phyloP scores from a whole-genome alignment of 192 early-diverging fungal species.

The Neocallimastix lanati region DNA sequence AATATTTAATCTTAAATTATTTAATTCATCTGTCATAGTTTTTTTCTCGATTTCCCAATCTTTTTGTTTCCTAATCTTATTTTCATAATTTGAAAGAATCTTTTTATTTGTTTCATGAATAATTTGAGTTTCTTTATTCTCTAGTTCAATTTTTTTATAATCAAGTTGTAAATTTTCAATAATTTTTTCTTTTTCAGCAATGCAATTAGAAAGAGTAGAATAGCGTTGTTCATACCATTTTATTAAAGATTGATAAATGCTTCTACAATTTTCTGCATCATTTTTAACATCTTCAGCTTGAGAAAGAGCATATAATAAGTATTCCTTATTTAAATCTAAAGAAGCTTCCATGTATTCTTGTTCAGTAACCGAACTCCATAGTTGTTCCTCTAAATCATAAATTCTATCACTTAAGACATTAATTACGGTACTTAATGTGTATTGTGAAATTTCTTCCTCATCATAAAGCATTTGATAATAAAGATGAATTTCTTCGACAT shows the following conservation, averaged over 20 bases:
- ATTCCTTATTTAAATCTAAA: not conserved
- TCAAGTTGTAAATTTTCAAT: not conserved
- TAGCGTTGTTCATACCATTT: not conserved
- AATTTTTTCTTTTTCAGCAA: not conserved
- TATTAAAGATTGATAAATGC: not conserved
- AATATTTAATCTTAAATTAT: not conserved
- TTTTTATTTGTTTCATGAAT: not conserved
- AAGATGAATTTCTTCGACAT: not conserved
- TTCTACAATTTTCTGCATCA: not conserved
- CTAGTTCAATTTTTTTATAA: not conserved
- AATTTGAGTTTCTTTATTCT: not conserved
- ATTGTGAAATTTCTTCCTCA: not conserved
- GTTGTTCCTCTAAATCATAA: not conserved
- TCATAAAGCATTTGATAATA: not conserved
- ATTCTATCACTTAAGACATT: not conserved
- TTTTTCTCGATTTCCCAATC: not conserved
- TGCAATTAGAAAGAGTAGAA: not conserved
- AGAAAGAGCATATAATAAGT: not conserved
- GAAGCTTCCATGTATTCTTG: not conserved
- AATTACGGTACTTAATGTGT: not conserved
- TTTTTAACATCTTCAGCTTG: not conserved
- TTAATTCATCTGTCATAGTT: not conserved
- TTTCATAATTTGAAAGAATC: not conserved
- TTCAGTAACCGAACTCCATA: not conserved
- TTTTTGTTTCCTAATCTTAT: not conserved